Evolutionary conservation across 2,329 filamentous ascomycete genomes (phyloP), one percentile per base, ranked within the genome.

Genomic region (Diaporthe australafricana): DNA sequence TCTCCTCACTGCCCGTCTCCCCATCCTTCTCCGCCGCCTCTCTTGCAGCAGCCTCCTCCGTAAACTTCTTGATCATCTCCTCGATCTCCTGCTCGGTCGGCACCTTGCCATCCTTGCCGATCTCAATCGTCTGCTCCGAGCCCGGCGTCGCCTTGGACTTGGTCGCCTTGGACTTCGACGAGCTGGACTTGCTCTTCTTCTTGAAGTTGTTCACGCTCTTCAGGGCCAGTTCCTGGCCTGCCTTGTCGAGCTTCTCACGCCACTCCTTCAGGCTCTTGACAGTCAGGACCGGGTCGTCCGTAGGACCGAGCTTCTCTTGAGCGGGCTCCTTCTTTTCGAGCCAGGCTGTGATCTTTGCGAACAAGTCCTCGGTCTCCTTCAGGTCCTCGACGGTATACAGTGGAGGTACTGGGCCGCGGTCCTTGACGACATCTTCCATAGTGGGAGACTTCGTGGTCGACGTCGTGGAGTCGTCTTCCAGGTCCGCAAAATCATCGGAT

Each of bases 351-450:
- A 91, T 89, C 17, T 89, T 87, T 35, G 90, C 87, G 77, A 91
- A 89, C 22, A 90, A 83, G 14, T 88, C 86, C 66, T 91, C 88
- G 30, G 96, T 85, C 60, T 87, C 84, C 52, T 87, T 85, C 40
- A 98, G 85, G 77, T 98, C 95, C 38, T 92, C 89, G 11, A 90
- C 83, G 0, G 88, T 92, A 83, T 97, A 97, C 47, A 93, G 84
- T 22, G 92, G 89, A 52, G 92, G 89, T 30, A 88, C 83, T 22
- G 90, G 87, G 0, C 89, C 88, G 66, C 82, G 81, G 68, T 86
- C 83, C 71, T 83, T 79, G 38, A 81, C 74, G 11, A 83, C 77
- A 53, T 87, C 84, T 66, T 88, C 86, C 78, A 84, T 83, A 52
- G 80, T 82, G 56, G 81, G 76, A 14, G 80, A 84, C 76, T 80